phyloP scores from a whole-genome alignment of 2,329 filamentous ascomycete species.

The Paraphaeosphaeria sporulosa region DNA sequence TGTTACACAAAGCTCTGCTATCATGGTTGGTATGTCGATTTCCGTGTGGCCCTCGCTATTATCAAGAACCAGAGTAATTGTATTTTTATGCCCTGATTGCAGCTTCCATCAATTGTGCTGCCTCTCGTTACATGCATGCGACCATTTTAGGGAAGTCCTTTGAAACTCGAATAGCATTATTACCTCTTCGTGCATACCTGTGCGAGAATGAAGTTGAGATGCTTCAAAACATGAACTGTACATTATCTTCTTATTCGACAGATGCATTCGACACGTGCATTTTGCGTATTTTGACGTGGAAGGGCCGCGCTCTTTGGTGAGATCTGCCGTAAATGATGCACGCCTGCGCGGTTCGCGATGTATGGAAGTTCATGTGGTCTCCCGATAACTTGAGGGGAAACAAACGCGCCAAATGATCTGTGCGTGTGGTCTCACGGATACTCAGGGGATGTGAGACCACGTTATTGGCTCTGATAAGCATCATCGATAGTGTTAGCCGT shows the following conservation, averaged over 20 bases:
- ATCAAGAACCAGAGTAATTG: no score
- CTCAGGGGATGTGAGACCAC: no score
- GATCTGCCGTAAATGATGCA: neutral
- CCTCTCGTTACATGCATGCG: no score
- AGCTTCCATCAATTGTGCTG: no score
- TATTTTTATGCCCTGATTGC: no score
- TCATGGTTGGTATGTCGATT: neutral
- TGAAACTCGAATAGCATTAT: no score
- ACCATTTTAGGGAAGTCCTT: no score
- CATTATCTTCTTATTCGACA: no score
- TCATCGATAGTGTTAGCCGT: neutral
- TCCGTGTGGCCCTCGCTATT: neutral
- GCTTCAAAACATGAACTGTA: no score
- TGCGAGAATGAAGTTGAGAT: no score
- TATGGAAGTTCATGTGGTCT: neutral
- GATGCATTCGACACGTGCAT: neutral
- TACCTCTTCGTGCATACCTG: no score
- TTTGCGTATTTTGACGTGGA: neutral
- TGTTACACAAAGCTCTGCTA: neutral
- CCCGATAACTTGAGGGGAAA: no score
- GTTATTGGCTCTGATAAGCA: neutral
- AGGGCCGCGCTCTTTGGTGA: neutral
- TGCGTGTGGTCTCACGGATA: neutral
- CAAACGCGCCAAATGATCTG: neutral
- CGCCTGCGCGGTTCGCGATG: neutral